Evolutionary conservation across 139 green algal species (phyloP), one percentile per base, ranked within the genome.

Genomic region (Coccomyxa sp.): DNA sequence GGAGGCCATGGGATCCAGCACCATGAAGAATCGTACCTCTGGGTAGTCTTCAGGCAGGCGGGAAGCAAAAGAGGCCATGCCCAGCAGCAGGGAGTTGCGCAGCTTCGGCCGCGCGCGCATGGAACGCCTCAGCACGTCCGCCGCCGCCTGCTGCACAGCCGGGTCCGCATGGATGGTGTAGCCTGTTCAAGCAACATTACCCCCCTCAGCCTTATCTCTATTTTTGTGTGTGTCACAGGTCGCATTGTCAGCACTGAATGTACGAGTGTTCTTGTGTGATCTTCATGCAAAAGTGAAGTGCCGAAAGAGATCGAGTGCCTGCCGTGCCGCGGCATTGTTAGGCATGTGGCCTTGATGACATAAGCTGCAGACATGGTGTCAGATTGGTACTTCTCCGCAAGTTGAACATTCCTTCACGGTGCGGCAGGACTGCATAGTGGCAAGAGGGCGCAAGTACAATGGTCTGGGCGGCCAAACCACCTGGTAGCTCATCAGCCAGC

Each of bases 21-120:
- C 38, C 38, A 7, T 11, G 38, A 51, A 51, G 38, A 7, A 7
- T 51, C 38, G 10, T 59, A 97, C 90, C 80, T 92, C 85, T 10
- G 86, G 81, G 13, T 86, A 87, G 10, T 98, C 94, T 66, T 98
- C 93, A 14, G 91, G 87, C 3, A 97, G 86, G 13, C 84, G 67
- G 0, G 84, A 77, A 23, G 88, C 57, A 71, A 92, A 92, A 13
- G 81, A 77, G 12, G 91, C 90, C 82, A 94, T 82, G 14, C 88
- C 86, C 17, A 82, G 75, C 31, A 97, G 66, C 51, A 96, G 58
- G 14, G 67, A 27, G 80, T 93, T 92, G 58, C 95, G 92, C 82
- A 91, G 79, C 21, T 79, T 71, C 0, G 94, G 94, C 76, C 91
- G 86, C 32, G 81, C 88, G 12, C 85, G 79, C 82, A 98, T 66